phyloP scores from a whole-genome alignment of 305 asterid species.

The Coffea humblotiana region DNA sequence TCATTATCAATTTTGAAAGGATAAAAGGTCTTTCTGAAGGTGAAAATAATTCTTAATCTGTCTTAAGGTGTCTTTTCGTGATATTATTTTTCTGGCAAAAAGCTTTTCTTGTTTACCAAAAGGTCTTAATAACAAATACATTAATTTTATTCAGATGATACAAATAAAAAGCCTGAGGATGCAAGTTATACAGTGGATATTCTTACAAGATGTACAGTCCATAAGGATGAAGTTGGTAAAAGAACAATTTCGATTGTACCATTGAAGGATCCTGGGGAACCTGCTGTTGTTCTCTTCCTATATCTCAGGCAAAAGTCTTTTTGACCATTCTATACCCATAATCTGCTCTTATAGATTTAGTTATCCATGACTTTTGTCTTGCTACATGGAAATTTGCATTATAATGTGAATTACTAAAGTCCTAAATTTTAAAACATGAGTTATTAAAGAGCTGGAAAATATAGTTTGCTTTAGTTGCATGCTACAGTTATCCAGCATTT shows the following conservation, averaged over 20 bases:
- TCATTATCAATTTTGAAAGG: slow-evolving; percentile 81
- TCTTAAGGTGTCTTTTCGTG: slow-evolving; percentile 9
- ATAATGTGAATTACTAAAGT: not conserved
- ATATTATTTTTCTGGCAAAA: no score
- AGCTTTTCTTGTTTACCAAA: no score
- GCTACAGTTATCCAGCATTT: not conserved
- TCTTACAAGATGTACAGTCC: slow-evolving; percentile 77
- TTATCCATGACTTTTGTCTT: not conserved
- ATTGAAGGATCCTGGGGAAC: slow-evolving; percentile 79
- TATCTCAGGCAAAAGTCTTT: slow-evolving; percentile 64
- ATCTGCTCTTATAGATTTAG: not conserved
- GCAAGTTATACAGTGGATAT: slow-evolving; percentile 79
- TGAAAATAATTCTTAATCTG: slow-evolving; percentile 31
- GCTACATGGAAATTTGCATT: not conserved
- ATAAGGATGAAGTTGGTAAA: slow-evolving; percentile 67
- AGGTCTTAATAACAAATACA: no score
- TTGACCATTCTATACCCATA: not conserved
- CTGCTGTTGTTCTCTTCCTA: slow-evolving; percentile 78
- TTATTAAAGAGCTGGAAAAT: not conserved
- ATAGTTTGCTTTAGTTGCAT: not conserved
- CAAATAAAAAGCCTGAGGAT: slow-evolving; percentile 73
- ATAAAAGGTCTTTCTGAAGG: slow-evolving; percentile 79
- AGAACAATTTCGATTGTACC: slow-evolving; percentile 58
- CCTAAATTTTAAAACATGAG: not conserved
- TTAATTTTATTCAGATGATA: slow-evolving; percentile 53